phyloP scores from a whole-genome alignment of 192 early-diverging fungal genomes.

The Coemansia interrupta region DNA sequence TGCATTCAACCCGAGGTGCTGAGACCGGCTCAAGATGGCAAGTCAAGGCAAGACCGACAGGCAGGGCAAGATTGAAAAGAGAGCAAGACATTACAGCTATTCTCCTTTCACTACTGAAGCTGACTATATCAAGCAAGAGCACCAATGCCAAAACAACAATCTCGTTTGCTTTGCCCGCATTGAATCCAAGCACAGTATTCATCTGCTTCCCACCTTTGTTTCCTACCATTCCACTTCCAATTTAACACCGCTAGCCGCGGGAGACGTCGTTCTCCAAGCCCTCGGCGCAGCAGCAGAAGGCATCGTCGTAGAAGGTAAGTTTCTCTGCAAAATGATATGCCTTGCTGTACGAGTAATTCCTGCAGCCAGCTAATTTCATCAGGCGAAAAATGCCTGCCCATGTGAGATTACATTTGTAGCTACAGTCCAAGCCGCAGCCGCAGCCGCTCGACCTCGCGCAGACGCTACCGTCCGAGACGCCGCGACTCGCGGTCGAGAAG shows the following conservation, averaged over 20 bases:
- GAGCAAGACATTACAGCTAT: neutral
- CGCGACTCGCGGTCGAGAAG: conserved; percentile 8
- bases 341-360: neutral
- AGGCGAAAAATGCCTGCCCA: neutral
- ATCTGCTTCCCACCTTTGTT: neutral
- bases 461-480: conserved; percentile 5
- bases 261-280: conserved; percentile 35
- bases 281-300: conserved; percentile 13
- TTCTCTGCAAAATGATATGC: neutral
- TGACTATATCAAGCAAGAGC: too few relatives aligned
- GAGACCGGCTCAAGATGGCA: too few relatives aligned
- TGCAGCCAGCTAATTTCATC: neutral
- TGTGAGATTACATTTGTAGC: conserved; percentile 4
- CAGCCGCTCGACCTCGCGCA: conserved; percentile 12
- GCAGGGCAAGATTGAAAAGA: conserved; percentile 1
- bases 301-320: conserved; percentile 42
- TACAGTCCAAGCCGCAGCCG: conserved; percentile 16
- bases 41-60: too few relatives aligned
- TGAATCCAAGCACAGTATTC: conserved; percentile 5
- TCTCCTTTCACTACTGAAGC: neutral
- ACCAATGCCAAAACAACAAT: too few relatives aligned
- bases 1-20: too few relatives aligned
- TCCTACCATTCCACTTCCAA: neutral
- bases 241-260: conserved; percentile 2
- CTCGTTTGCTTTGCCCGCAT: too few relatives aligned